Evolutionary conservation across 495 filamentous ascomycete genomes (phyloP).

Genomic region (Parmelia sp.): DNA sequence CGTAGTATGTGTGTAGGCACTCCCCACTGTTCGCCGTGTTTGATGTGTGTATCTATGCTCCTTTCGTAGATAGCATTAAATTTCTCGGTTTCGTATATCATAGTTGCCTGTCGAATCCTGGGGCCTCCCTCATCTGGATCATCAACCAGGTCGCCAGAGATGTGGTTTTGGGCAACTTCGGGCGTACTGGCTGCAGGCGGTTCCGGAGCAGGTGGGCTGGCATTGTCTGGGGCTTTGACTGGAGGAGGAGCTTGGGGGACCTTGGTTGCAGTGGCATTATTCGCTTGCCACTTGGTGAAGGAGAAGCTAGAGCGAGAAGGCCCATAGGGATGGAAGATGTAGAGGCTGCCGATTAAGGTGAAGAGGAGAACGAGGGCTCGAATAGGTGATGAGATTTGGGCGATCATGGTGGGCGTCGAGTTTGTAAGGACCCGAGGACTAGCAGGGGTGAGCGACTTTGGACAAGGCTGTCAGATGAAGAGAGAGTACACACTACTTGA

Average conservation of each 20-base stretch:
- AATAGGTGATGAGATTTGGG: not conserved
- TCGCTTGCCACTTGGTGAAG: not conserved
- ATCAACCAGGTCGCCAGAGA: not conserved
- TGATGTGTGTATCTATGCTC: slow-evolving; percentile 36
- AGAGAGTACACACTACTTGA: too few species aligned
- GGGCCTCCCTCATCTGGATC: slow-evolving; percentile 10
- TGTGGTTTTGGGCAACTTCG: not conserved
- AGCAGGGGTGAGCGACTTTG: not conserved
- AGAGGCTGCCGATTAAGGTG: not conserved
- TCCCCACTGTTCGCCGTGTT: slow-evolving; percentile 35
- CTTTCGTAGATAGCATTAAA: slow-evolving; percentile 34
- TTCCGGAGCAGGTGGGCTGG: not conserved
- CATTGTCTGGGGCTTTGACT: not conserved
- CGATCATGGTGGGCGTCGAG: not conserved
- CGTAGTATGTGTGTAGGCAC: slow-evolving; percentile 38
- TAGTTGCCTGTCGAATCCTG: slow-evolving; percentile 17
- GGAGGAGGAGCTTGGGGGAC: not conserved
- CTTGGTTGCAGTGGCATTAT: not conserved
- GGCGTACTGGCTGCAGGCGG: not conserved
- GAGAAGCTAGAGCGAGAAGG: not conserved
- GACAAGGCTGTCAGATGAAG: not conserved
- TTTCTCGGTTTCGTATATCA: slow-evolving; percentile 11
- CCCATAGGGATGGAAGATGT: not conserved
- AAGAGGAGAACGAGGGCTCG: not conserved
- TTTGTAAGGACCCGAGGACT: not conserved